phyloP scores from a whole-genome alignment of 2,329 filamentous ascomycete genomes.

The Grosmannia clavigera region DNA sequence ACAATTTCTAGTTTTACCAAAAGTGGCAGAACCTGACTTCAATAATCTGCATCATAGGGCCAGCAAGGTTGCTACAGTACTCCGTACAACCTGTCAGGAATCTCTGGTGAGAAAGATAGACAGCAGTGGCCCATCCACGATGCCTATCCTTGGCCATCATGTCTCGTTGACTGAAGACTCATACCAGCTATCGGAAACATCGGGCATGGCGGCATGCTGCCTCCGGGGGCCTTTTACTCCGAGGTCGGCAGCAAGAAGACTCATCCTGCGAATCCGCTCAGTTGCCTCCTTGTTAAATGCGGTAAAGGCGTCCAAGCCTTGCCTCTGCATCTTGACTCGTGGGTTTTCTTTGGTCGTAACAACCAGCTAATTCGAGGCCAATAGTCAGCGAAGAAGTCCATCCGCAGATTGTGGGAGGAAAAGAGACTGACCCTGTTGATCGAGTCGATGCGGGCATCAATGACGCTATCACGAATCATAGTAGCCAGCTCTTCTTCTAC shows the following conservation, averaged over 20 bases:
- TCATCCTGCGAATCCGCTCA: constrained; percentile 66
- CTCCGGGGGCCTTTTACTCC: constrained; percentile 41
- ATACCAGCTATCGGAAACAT: constrained; percentile 4
- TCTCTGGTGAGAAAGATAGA: neutral
- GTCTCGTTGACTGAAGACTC: neutral
- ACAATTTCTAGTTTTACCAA: too few species aligned
- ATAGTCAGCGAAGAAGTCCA: neutral
- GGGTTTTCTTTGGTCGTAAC: constrained; percentile 56
- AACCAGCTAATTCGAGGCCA: constrained; percentile 40
- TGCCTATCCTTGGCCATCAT: neutral
- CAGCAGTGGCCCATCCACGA: neutral
- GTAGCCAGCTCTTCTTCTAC: constrained; percentile 63
- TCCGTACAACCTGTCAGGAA: too few species aligned
- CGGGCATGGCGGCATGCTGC: neutral
- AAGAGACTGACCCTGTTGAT: constrained; percentile 51
- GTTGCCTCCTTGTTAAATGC: constrained; percentile 64
- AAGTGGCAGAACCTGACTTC: too few species aligned
- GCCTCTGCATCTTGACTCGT: constrained; percentile 56
- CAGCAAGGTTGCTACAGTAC: too few species aligned
- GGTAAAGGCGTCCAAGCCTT: constrained; percentile 54
- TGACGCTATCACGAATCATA: constrained; percentile 61
- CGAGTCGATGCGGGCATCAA: constrained; percentile 74
- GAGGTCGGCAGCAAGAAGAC: constrained; percentile 61
- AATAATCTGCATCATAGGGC: too few species aligned
- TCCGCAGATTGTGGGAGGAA: neutral